Evolutionary conservation across 108 stramenopile species (phyloP).

Genomic region (Nitzschia putrida): DNA sequence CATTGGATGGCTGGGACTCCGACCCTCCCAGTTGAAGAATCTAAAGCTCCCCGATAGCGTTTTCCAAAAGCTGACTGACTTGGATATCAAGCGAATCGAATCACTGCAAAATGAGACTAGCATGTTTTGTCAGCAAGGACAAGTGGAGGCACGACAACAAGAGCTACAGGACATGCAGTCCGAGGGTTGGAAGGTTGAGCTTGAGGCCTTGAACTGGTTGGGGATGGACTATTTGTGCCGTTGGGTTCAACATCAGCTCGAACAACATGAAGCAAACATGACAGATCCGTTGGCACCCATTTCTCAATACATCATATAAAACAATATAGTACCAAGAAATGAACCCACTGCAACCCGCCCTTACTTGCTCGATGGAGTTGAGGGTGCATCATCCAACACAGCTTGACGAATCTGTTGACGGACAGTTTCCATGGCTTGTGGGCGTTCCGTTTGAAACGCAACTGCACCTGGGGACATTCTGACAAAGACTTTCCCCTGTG

Average conservation of each 20-base stretch:
- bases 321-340: too few species aligned
- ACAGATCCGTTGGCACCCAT: neutral
- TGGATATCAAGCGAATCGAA: slow-evolving; percentile 60
- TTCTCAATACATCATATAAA: slow-evolving; percentile 1
- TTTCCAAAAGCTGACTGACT: slow-evolving; percentile 63
- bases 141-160: slow-evolving; percentile 18
- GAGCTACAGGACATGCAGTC: slow-evolving; percentile 59
- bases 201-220: slow-evolving; percentile 83
- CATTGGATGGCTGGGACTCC: slow-evolving; percentile 79
- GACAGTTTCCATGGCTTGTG: slow-evolving; percentile 17
- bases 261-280: slow-evolving; percentile 7
- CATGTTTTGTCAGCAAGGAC: slow-evolving; percentile 24
- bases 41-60: slow-evolving; percentile 75
- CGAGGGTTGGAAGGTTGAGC: slow-evolving; percentile 69
- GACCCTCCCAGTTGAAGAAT: slow-evolving; percentile 53
- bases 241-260: slow-evolving; percentile 23
- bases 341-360: neutral
- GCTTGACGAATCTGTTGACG: slow-evolving; percentile 9
- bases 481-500: slow-evolving; percentile 52
- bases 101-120: slow-evolving; percentile 31
- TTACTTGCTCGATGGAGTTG: neutral
- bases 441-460: slow-evolving; percentile 41
- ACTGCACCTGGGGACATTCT: slow-evolving; percentile 50
- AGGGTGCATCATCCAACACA: slow-evolving; percentile 8
- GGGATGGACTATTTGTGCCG: slow-evolving; percentile 44